Conservation (phyloP, 208 protist genomes). For the Leishmania turanica region DNA sequence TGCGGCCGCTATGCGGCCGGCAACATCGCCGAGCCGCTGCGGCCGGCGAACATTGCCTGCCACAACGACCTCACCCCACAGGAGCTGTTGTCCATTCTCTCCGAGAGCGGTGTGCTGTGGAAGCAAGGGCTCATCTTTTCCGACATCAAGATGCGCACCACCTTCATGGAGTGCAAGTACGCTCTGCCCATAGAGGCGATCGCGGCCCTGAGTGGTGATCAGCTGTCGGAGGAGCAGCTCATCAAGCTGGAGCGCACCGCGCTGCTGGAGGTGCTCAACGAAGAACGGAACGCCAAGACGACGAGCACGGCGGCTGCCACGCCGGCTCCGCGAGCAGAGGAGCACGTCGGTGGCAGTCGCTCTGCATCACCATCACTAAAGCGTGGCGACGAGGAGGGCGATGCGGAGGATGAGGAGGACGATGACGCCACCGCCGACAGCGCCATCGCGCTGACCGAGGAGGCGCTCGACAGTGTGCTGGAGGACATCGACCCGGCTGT, state of each 20-base stretch:
- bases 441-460: conserved; percentile 12
- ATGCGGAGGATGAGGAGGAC: conserved; percentile 12
- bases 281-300: conserved; percentile 22
- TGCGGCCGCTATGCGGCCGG: conserved; percentile 44
- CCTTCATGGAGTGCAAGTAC: conserved; percentile 69
- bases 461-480: conserved; percentile 24
- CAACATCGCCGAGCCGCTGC: conserved; percentile 27
- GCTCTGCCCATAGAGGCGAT: conserved; percentile 81
- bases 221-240: conserved; percentile 84
- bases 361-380: conserved; percentile 9
- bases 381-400: conserved; percentile 1
- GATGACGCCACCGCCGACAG: conserved; percentile 12
- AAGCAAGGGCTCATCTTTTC: conserved; percentile 81
- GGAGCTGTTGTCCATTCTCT: conserved; percentile 77
- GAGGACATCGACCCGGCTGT: conserved; percentile 16
- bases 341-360: background rate
- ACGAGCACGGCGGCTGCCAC: background rate
- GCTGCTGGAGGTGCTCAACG: conserved; percentile 75
- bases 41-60: conserved; percentile 54
- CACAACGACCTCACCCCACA: conserved; percentile 62
- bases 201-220: conserved; percentile 71
- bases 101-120: conserved; percentile 73
- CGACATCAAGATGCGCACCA: conserved; percentile 50
- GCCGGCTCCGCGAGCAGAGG: background rate
- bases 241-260: conserved; percentile 92